Evolutionary conservation across 208 protist species (phyloP).

Genomic region (Trypanosomatidae sp.): DNA sequence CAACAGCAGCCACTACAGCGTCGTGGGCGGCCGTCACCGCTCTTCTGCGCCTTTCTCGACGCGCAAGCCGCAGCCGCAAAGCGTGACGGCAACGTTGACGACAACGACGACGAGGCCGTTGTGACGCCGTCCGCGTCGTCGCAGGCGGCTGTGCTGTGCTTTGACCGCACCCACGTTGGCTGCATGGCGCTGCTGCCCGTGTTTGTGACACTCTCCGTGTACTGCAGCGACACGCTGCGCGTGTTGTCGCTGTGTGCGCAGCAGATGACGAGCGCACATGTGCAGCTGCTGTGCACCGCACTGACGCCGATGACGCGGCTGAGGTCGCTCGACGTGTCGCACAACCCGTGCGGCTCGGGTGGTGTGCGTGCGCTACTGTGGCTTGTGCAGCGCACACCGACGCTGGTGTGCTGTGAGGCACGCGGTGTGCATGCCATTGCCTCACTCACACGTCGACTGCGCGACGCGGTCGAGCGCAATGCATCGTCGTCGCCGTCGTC

Average conservation of each 20-base stretch:
- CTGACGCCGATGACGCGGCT: slow-evolving; percentile 13
- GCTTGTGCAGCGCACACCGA: slow-evolving; percentile 13
- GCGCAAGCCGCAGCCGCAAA: no score
- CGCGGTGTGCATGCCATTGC: slow-evolving; percentile 15
- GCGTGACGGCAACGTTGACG: background rate
- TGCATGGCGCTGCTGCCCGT: slow-evolving; percentile 15
- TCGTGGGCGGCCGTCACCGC: no score
- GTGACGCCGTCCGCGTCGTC: no score
- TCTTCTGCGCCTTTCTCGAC: no score
- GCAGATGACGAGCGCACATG: slow-evolving; percentile 17
- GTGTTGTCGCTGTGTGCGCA: slow-evolving; percentile 20
- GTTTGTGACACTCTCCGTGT: slow-evolving; percentile 24
- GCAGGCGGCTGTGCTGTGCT: no score
- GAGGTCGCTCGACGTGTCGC: slow-evolving; percentile 26
- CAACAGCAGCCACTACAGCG: no score
- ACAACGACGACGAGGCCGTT: background rate
- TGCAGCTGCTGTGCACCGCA: slow-evolving; percentile 21
- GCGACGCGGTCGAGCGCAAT: slow-evolving; percentile 18
- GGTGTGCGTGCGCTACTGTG: slow-evolving; percentile 21
- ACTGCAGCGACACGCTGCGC: slow-evolving; percentile 15
- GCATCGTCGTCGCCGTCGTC: no score
- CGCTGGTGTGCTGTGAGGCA: slow-evolving; percentile 17
- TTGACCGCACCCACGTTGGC: slow-evolving; percentile 23
- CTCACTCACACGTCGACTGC: slow-evolving; percentile 13
- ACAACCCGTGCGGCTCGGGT: slow-evolving; percentile 42